Evolutionary conservation across 2,329 filamentous ascomycete genomes (phyloP).

Genomic region (Trichophyton benhamiae): DNA sequence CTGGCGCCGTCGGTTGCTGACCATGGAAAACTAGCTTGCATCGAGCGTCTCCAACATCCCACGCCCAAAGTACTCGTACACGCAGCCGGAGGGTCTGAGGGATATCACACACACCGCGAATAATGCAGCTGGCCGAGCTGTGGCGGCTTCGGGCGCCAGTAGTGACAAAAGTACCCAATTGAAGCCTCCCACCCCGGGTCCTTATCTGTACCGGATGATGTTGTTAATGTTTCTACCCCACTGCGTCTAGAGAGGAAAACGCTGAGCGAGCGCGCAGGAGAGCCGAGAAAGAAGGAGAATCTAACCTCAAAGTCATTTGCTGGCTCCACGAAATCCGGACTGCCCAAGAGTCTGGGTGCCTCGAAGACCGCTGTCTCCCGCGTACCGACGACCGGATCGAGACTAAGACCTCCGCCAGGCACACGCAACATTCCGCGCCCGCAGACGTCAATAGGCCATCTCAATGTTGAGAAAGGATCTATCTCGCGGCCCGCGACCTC

Average conservation of each 20-base stretch:
- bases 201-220: not conserved
- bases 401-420: conserved; percentile 20
- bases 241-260: conserved; percentile 15
- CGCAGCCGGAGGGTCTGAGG: conserved; percentile 26
- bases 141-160: not conserved
- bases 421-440: conserved; percentile 34
- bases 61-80: not conserved
- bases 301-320: conserved; percentile 13
- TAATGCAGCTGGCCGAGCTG: conserved; percentile 33
- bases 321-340: not conserved
- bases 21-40: not conserved
- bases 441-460: conserved; percentile 32
- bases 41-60: conserved; percentile 4
- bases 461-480: conserved; percentile 15
- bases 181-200: not conserved
- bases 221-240: not conserved
- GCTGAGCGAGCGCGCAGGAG: conserved; percentile 43
- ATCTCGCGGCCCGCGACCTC: conserved; percentile 32
- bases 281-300: conserved; percentile 31
- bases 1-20: not conserved
- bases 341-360: not conserved
- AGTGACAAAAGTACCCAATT: not conserved
- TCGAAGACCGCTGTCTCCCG: not conserved
- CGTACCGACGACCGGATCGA: not conserved
- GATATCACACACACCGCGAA: conserved; percentile 42